Evolutionary conservation across 352 stramenopile species (phyloP).

Genomic region (Globisporangium nagaii): DNA sequence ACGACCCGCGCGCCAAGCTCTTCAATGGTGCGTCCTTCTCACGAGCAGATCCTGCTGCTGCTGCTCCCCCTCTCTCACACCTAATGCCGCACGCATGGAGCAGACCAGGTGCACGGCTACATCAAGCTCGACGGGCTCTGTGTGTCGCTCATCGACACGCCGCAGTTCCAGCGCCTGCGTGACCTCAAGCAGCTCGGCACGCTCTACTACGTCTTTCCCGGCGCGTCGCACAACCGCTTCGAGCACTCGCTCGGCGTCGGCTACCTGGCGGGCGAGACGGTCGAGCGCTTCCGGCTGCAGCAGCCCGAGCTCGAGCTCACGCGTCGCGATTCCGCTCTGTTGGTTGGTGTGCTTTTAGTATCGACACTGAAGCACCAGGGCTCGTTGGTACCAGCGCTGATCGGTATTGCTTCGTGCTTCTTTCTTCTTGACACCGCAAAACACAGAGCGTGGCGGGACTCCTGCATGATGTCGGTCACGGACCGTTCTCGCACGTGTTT

Average conservation of each 20-base stretch:
- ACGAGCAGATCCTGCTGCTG: background rate
- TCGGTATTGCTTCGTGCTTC: no score
- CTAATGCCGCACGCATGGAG: background rate
- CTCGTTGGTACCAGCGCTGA: no score
- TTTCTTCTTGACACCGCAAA: no score
- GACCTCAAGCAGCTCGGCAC: conserved; percentile 93
- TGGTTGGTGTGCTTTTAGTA: conserved; percentile 25
- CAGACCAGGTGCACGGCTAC: conserved; percentile 80
- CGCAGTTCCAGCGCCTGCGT: conserved; percentile 93
- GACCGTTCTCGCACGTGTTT: conserved; percentile 95
- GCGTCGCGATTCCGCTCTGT: conserved; percentile 64
- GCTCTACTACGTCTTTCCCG: conserved; percentile 84
- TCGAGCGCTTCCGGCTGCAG: conserved; percentile 71
- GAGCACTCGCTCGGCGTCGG: conserved; percentile 95
- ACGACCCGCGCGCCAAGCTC: conserved; percentile 37
- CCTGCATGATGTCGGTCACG: conserved; percentile 90
- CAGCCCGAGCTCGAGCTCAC: conserved; percentile 91
- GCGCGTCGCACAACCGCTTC: conserved; percentile 92
- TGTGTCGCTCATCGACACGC: conserved; percentile 87
- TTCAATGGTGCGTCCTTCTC: conserved; percentile 52
- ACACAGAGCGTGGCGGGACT: conserved; percentile 66
- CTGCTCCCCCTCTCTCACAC: background rate
- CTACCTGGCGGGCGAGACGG: conserved; percentile 88
- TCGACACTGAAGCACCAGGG: no score
- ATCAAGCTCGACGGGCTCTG: conserved; percentile 75